These are phyloP conservation scores for Aspergillus fructus DNA, from an alignment of 2,329 filamentous ascomycete genomes.

Conservation along the genomic window DNA sequence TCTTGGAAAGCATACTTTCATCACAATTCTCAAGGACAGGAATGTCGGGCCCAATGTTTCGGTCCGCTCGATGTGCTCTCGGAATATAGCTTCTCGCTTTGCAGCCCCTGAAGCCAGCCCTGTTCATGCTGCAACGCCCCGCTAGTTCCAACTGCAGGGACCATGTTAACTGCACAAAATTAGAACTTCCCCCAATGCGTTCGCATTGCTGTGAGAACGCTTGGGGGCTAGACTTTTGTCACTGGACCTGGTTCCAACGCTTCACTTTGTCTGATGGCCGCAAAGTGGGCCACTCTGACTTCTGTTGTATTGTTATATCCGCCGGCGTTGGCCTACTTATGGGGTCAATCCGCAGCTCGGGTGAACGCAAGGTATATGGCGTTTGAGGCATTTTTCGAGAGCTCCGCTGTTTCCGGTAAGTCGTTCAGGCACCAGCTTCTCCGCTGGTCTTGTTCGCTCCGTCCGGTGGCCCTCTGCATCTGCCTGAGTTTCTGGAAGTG, in stretches of 20 bases:
- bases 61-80: background rate
- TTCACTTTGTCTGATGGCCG: background rate
- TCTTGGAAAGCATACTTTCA: background rate
- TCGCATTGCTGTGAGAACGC: background rate
- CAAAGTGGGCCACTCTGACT: background rate
- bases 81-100: background rate
- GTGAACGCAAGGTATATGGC: background rate
- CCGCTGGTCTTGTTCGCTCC: background rate
- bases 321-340: background rate
- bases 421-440: background rate
- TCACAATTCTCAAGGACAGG: background rate
- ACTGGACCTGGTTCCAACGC: background rate
- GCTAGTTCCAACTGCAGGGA: background rate
- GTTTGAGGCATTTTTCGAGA: background rate
- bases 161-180: background rate
- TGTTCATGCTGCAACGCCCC: constrained; percentile 1
- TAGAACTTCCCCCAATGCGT: background rate
- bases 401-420: background rate
- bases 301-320: background rate
- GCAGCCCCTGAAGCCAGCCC: background rate
- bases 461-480: background rate
- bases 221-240: background rate
- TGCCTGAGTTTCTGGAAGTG: background rate
- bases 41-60: background rate
- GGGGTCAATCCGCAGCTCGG: background rate